Evolutionary conservation across 257 asterid species (phyloP), one percentile per base, ranked within the genome.

Genomic region (Solanum medicagineum): DNA sequence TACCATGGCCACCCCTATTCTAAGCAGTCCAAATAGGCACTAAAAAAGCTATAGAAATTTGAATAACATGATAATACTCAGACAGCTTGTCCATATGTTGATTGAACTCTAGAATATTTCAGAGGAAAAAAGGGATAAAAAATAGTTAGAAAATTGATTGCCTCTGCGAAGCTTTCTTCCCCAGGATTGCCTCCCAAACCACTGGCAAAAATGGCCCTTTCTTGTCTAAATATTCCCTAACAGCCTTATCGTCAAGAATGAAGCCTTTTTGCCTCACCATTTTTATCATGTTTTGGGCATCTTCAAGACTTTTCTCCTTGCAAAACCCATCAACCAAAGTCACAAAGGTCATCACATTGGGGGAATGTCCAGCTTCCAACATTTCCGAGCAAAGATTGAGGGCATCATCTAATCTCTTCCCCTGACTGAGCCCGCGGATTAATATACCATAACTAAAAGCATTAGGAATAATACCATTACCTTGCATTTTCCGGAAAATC

Each of bases 101-200:
- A 53, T 51, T 6, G 7, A 17, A 51, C 63, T 77, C 10, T 51
- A 77, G 10, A 49, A 15, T 4, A 24, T 15, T 77, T 77, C 81
- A 44, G 19, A 20, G 40, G 7, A 4, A 12, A n/a, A 36, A 68
- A 1, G 66, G 54, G 13, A 10, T 29, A n/a, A 60, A 29, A 7
- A 66, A 2, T 3, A 44, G 19, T 79, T 59, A 90, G 84, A 93
- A 92, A 29, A 89, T 73, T 82, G 94, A 89, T 16, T 83, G 83
- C 85, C 89, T 89, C 88, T 87, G 91, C 16, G 93, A 85, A 86
- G 93, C 89, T 86, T 92, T 94, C 56, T 87, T 92, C 70, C 99
- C 98, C 19, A 95, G 75, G 62, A 95, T 92, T 15, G 98, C 98
- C 89, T 95, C 98, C 98, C 97, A 96, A 44, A 94, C 97, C 92